Conservation (phyloP, 208 protist species). For the Leishmania martiniquensis region DNA sequence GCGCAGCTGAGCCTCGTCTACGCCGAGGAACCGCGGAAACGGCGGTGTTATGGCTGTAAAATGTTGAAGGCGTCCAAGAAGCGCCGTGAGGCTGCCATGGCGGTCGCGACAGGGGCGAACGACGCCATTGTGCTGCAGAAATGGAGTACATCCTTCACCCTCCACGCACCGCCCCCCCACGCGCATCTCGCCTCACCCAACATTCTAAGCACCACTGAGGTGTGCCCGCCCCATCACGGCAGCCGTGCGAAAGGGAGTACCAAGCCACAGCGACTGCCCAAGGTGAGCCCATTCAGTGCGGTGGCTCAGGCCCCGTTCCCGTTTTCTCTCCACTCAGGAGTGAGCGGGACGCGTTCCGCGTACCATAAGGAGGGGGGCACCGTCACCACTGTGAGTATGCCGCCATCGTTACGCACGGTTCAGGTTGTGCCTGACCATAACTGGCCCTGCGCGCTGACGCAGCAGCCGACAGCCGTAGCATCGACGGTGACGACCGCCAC, state of each 20-base stretch:
- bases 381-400: not conserved
- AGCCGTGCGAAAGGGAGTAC: not conserved
- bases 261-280: not conserved
- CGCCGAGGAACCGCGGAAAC: constrained; percentile 14
- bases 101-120: not conserved
- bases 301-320: not conserved
- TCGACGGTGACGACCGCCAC: not conserved
- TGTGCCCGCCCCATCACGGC: not conserved
- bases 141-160: not conserved
- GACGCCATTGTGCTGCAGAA: constrained; percentile 9
- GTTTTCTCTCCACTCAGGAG: not conserved
- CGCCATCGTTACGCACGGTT: constrained; percentile 1
- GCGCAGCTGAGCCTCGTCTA: not conserved
- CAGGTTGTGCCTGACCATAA: not conserved
- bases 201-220: constrained; percentile 11
- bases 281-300: not conserved
- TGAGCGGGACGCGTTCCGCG: not conserved
- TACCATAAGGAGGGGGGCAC: not conserved
- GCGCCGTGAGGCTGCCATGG: constrained; percentile 15
- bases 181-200: not conserved
- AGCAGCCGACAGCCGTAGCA: not conserved
- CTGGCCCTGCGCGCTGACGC: not conserved
- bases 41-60: not conserved
- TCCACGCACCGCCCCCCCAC: not conserved
- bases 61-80: constrained; percentile 11